A percentile compares a stretch with the other conserved stretches of the same genome.
Evolutionary conservation across 768 basidiomycete species (phyloP).

Genomic region (Serendipita sp.): DNA sequence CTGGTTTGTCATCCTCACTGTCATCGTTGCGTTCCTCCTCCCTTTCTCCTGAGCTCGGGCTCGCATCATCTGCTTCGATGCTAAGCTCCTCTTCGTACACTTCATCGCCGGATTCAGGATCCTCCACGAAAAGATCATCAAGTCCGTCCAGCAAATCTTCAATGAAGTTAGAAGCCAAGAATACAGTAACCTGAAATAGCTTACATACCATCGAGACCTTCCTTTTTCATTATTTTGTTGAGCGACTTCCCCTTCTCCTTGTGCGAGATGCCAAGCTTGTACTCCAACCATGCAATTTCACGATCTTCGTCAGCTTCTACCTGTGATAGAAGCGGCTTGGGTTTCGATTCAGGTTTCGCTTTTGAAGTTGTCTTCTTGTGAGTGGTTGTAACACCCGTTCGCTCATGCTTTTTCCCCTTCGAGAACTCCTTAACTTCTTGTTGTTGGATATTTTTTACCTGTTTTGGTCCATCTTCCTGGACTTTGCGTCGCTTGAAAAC

Average conservation of each 20-base stretch:
- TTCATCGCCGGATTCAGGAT: constrained; percentile 19
- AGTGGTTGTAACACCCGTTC: too few species aligned
- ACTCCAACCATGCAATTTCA: constrained; percentile 74
- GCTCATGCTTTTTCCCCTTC: background rate
- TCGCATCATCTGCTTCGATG: background rate
- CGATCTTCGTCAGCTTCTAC: constrained; percentile 55
- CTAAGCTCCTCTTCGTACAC: constrained; percentile 14
- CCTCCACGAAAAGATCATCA: constrained; percentile 20
- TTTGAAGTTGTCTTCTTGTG: background rate
- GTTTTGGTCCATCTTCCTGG: constrained; percentile 18
- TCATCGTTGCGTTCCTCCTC: too few species aligned
- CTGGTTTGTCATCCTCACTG: constrained; percentile 16
- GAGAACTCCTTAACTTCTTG: constrained; percentile 1
- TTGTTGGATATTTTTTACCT: background rate
- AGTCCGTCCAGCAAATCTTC: constrained; percentile 43
- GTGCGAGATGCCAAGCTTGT: constrained; percentile 46
- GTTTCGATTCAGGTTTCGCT: constrained; percentile 16
- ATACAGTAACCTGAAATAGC: too few species aligned
- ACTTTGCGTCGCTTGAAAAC: constrained; percentile 10
- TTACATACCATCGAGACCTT: constrained; percentile 66
- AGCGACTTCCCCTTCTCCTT: constrained; percentile 25
- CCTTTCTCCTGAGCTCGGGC: constrained; percentile 7
- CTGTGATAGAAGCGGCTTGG: background rate
- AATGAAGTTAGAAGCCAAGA: background rate
- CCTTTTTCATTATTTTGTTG: constrained; percentile 35